Evolutionary conservation across 345 rosid species (phyloP).

Genomic region (Noccaea bulbosa): DNA sequence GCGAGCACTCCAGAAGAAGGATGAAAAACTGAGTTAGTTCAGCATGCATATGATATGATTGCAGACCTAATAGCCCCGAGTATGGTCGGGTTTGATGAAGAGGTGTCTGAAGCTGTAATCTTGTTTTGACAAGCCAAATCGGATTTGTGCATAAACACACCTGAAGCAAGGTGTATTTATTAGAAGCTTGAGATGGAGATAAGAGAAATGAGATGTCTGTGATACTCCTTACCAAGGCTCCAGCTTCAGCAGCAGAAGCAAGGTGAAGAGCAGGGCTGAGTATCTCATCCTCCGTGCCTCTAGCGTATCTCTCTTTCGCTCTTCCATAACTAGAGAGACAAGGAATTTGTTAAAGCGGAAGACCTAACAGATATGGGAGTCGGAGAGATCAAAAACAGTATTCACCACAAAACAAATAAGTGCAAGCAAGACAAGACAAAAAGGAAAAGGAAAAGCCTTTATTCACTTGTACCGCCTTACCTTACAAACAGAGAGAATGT

Average conservation of each 20-base stretch:
- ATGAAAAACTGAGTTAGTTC: not conserved
- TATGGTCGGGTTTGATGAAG: slow-evolving; percentile 74
- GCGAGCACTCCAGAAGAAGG: not conserved
- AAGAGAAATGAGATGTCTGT: slow-evolving; percentile 5
- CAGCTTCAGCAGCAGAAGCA: slow-evolving; percentile 96
- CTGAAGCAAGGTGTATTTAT: slow-evolving; percentile 51
- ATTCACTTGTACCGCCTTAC: not conserved
- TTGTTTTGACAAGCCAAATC: slow-evolving; percentile 92
- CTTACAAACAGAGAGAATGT: too few relatives aligned
- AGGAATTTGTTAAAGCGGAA: slow-evolving; percentile 9
- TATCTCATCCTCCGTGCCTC: slow-evolving; percentile 55
- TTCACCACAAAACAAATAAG: not conserved
- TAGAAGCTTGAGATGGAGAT: slow-evolving; percentile 10
- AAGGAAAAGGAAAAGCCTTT: slow-evolving; percentile 1
- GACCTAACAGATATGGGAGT: too few relatives aligned
- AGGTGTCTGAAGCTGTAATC: slow-evolving; percentile 92
- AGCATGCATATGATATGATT: not conserved
- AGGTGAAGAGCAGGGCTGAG: slow-evolving; percentile 80
- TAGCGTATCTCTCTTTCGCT: slow-evolving; percentile 81
- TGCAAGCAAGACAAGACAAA: not conserved
- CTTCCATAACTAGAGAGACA: slow-evolving; percentile 68
- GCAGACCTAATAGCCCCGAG: slow-evolving; percentile 83
- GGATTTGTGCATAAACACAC: slow-evolving; percentile 92
- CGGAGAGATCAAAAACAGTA: not conserved
- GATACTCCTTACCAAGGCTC: slow-evolving; percentile 77